Evolutionary conservation across 192 early-diverging fungal genomes (phyloP), one percentile per base, ranked within the genome.

Genomic region (Backusella tarrabulga): DNA sequence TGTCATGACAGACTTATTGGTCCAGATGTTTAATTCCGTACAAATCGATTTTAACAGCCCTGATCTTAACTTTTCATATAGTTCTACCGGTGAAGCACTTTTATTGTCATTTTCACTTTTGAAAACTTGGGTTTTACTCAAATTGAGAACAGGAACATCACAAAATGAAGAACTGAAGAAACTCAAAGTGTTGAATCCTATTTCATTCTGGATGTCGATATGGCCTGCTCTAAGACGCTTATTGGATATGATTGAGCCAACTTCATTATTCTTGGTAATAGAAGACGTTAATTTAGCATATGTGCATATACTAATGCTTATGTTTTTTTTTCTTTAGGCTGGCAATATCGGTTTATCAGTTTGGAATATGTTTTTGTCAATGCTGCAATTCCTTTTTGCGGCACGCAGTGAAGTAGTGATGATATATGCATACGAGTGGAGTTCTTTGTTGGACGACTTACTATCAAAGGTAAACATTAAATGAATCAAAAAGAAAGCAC

Each of bases 101-200:
- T 38, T 79, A n/a, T 76, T 83, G n/a, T 76, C 74, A 54, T 84
- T 84, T 42, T 67, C 84, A 36, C 75, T 85, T 3, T 67, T 84
- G 23, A 86, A 86, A 63, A 76, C 67, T 3, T 86, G 83, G 83
- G 77, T 84, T 6, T n/a, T 86, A 8, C 52, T 86, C 14, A 80
- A 71, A 40, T 74, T 68, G 40, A 34, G 77, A 21, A 74, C 40
- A 9, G 44, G n/a, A 38, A 34, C 69, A 15, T 19, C 17, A 17
- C 19, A 67, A n/a, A 72, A 50, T 19, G 71, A 32, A 17, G 42
- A 72, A 5, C 17, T 29, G 23, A 46, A 36, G 11, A 72, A 32
- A 29, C 42, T 40, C 42, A 41, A 14, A 19, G 44, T 50, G 12
- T 72, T 34, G 23, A 66, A 75, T 15, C 66, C 74, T 21, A 38